Conservation (phyloP, 2,329 filamentous ascomycete genomes). For the Lachnellula subtilissima region DNA sequence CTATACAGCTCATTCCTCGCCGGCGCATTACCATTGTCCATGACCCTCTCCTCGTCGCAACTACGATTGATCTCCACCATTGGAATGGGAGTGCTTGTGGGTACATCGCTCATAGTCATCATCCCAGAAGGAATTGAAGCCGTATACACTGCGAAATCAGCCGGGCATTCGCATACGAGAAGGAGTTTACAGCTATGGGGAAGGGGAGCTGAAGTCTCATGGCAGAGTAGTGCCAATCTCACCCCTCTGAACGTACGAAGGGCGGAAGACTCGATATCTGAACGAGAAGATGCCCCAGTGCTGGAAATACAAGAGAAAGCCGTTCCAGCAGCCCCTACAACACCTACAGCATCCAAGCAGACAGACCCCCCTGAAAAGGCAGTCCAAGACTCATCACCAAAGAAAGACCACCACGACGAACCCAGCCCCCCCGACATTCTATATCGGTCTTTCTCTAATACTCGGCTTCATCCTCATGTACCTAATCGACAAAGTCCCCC, state of each 20-base stretch:
- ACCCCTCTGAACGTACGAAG: not conserved
- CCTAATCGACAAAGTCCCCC: slow-evolving; percentile 80
- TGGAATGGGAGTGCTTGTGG: slow-evolving; percentile 89
- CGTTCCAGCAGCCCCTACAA: not conserved
- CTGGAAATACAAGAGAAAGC: not conserved
- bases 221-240: slow-evolving; percentile 8
- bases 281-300: not conserved
- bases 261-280: not conserved
- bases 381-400: slow-evolving; percentile 24
- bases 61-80: slow-evolving; percentile 85
- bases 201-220: slow-evolving; percentile 15
- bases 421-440: slow-evolving; percentile 59
- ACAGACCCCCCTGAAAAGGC: slow-evolving; percentile 3
- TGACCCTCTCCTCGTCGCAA: slow-evolving; percentile 81
- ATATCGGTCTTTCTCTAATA: slow-evolving; percentile 82
- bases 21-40: slow-evolving; percentile 82
- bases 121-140: slow-evolving; percentile 96
- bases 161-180: slow-evolving; percentile 21
- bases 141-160: slow-evolving; percentile 57
- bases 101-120: slow-evolving; percentile 92
- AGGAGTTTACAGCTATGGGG: slow-evolving; percentile 8
- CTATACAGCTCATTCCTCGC: slow-evolving; percentile 78
- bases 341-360: slow-evolving; percentile 7
- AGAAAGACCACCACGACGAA: slow-evolving; percentile 34
- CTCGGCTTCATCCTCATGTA: slow-evolving; percentile 96